Base-by-base conservation (phyloP, 73 alveolate species). In the Tetrahymena thermophila region DNA sequence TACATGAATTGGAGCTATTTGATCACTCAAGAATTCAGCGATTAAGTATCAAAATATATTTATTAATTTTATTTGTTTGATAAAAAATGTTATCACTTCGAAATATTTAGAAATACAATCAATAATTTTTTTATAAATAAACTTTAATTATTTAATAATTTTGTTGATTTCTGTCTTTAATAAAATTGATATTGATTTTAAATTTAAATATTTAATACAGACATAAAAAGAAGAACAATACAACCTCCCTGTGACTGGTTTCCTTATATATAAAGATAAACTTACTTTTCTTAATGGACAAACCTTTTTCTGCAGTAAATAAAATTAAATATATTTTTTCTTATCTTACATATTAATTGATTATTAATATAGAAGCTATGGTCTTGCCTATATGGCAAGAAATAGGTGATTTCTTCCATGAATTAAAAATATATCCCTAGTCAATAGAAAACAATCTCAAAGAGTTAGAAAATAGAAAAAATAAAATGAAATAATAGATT, bases 1-100 rank as follows among this genome's bases (percentile, higher is more conserved):
- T 95, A 95, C 94, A 95, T 95, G 97, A 95, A 95, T 89, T 95
- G 97, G 97, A 43, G 95, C 35, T 95, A 95, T 95, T 95, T 95
- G 55, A 55, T 95, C 43, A 50, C 97, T 13, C 85, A 95, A 95
- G 97, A 95, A 43, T 95, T 95, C 93, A 89, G 85, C 37, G 97
- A 95, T 89, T 95, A 95, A 85, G 96, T 94, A 94, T 35, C 7
- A 15, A 50, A 21, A 50, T 14, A 5, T 43, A 37, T 50, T 50
- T 50, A 85, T 17, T 94, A 35, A 23, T 42, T 35, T 34, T 83
- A 31, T 35, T 35, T 84, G 16, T 8, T 4, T 4, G 25, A 21
- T 9, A n/a, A n/a, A n/a, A n/a, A n/a, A n/a, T n/a, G n/a, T n/a
- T n/a, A n/a, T n/a, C n/a, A n/a, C n/a, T n/a, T n/a, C n/a, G n/a